Evolutionary conservation across 768 basidiomycete genomes (phyloP), one percentile per base, ranked within the genome.

Genomic region (Lentinula boryana): DNA sequence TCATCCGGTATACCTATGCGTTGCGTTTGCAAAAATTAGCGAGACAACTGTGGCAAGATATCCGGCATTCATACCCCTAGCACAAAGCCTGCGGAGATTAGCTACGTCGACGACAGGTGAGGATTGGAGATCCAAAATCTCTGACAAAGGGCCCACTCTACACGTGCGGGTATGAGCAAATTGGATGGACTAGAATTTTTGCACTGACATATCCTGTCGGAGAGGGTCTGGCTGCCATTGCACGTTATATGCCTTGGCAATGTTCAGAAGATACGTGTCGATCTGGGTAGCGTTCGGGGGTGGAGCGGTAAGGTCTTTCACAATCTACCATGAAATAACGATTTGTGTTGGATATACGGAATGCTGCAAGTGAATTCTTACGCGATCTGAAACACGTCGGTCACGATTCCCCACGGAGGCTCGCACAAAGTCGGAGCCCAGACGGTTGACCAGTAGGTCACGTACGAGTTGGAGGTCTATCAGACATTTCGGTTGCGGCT

Each of bases 1-100:
- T 87, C 79, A 64, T 88, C 83, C 53, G 89, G 87, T 50, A 91
- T 80, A 61, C 89, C 89, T 91, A 62, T 16, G 64, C 12, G 33
- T 48, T 49, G 32, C 32, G 62, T 62, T 55, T 36, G 0, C 27
- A 27, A 27, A 27, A 46, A 23, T 10, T 44, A 27, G 13, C 4
- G 16, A 15, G 9, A 32, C 46, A 12, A 48, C 8, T 48, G 35
- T 13, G 21, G 16, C 8, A 13, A 23, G 27, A 38, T 27, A 36
- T 35, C 36, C 5, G 40, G 44, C 12, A 55, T 43, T 67, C 78
- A 46, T 74, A 89, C 90, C 90, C 64, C 78, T 80, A 32, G 78
- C 70, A 68, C 88, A 89, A 35, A 90, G 69, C 60, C 71, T 72
- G 18, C 85, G 81, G 55, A 92, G 73, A 52, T 72, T 75, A 38